A percentile compares a stretch with the other conserved stretches of the same genome.
Evolutionary conservation across 176 grass and related monocot genomes (phyloP).

Genomic region (Urochloa ruziziensis): DNA sequence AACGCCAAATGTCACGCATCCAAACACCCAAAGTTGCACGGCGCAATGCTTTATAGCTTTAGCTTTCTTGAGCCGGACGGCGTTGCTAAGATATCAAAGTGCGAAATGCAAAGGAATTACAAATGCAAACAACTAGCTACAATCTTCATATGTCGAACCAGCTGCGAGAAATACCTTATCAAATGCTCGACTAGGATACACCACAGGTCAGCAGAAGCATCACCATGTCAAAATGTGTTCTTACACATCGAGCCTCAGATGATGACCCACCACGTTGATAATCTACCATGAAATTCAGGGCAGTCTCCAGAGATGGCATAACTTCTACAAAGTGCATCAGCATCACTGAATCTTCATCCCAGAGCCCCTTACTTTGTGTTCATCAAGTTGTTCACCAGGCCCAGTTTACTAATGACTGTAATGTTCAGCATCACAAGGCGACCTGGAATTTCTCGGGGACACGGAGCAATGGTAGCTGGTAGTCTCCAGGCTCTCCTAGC

Average conservation of each 20-base stretch:
- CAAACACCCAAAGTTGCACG: neutral
- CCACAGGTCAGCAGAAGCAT: neutral
- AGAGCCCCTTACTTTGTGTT: neutral
- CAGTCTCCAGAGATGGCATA: neutral
- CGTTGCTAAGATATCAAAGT: neutral
- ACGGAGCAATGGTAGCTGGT: constrained; percentile 61
- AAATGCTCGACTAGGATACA: neutral
- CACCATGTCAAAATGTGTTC: neutral
- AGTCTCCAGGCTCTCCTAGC: constrained; percentile 64
- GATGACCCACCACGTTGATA: neutral
- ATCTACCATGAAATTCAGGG: neutral
- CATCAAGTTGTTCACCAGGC: neutral
- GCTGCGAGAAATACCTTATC: neutral
- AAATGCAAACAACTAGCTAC: neutral
- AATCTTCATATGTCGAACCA: neutral
- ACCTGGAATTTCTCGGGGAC: constrained; percentile 77
- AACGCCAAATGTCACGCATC: neutral
- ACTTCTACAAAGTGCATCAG: neutral
- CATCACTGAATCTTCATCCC: neutral
- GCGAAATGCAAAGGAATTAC: neutral
- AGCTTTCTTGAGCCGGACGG: neutral
- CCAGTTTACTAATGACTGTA: neutral
- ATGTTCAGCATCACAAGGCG: constrained; percentile 40
- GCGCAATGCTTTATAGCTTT: constrained; percentile 6
- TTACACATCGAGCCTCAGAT: neutral